Percentiles rank a stretch among this genome's conserved stretches.
These are phyloP conservation scores for Omphalotus olearius DNA, from an alignment of 1,284 basidiomycete species.

Conservation along the genomic window DNA sequence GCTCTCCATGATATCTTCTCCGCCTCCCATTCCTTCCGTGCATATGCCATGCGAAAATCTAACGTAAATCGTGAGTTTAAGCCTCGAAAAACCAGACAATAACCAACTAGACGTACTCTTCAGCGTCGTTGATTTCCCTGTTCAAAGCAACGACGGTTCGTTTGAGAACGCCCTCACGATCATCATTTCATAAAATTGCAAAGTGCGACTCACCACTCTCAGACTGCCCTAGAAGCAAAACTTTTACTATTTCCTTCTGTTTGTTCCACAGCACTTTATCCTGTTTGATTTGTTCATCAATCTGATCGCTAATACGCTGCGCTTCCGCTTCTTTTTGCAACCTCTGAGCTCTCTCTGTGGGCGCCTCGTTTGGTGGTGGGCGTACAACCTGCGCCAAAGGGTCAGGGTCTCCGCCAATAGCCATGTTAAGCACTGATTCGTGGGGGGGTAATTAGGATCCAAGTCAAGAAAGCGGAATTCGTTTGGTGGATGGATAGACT, in stretches of 20 bases:
- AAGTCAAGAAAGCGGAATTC: too few relatives aligned
- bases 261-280: constrained; percentile 47
- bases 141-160: too few relatives aligned
- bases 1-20: constrained; percentile 60
- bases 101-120: constrained; percentile 45
- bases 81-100: constrained; percentile 4
- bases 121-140: constrained; percentile 61
- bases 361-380: constrained; percentile 17
- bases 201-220: constrained; percentile 55
- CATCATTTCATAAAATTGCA: neutral
- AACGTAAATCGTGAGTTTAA: constrained; percentile 1
- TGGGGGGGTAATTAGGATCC: too few relatives aligned
- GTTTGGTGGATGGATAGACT: too few relatives aligned
- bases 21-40: constrained; percentile 44
- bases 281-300: constrained; percentile 56
- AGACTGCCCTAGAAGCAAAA: constrained; percentile 56
- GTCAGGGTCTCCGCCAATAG: neutral
- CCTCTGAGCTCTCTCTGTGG: constrained; percentile 34
- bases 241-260: constrained; percentile 46
- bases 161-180: too few relatives aligned
- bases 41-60: constrained; percentile 52
- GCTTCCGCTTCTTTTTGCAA: constrained; percentile 51
- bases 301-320: constrained; percentile 51
- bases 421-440: too few relatives aligned
- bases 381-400: constrained; percentile 11